Evolutionary conservation across 345 rosid genomes (phyloP).

Genomic region (Eucalyptus urophylla): DNA sequence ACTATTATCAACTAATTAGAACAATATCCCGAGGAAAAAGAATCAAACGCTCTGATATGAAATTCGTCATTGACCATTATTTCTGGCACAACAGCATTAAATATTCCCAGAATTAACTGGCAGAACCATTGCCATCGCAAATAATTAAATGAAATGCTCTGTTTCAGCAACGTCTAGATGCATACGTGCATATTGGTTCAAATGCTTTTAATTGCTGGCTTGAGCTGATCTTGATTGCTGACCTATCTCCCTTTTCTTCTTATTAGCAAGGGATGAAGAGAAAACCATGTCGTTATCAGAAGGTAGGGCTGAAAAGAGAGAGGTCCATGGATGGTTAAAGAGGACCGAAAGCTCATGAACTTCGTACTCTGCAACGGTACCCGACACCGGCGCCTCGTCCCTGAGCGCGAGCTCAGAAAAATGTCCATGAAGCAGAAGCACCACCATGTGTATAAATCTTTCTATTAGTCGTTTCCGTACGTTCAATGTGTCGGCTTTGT

Average conservation of each 20-base stretch:
- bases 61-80: background rate
- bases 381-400: slow-evolving; percentile 71
- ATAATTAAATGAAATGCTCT: background rate
- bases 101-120: background rate
- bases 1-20: background rate
- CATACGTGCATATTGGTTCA: background rate
- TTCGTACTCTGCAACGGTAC: slow-evolving; percentile 71
- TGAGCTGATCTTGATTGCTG: background rate
- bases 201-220: background rate
- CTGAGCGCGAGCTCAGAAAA: slow-evolving; percentile 58
- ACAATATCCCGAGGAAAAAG: background rate
- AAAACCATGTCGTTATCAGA: slow-evolving; percentile 70
- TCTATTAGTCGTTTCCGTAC: background rate
- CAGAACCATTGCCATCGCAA: background rate
- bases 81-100: background rate
- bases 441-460: background rate
- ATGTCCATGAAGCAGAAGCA: background rate
- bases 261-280: background rate
- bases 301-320: slow-evolving; percentile 71
- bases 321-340: slow-evolving; percentile 92
- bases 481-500: background rate
- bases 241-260: background rate
- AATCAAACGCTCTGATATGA: background rate
- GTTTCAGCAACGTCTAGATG: background rate
- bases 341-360: slow-evolving; percentile 75